A percentile compares a stretch with the other conserved stretches of the same genome.
Conservation (phyloP, 495 filamentous ascomycete species). For the Echria macrotheca region DNA sequence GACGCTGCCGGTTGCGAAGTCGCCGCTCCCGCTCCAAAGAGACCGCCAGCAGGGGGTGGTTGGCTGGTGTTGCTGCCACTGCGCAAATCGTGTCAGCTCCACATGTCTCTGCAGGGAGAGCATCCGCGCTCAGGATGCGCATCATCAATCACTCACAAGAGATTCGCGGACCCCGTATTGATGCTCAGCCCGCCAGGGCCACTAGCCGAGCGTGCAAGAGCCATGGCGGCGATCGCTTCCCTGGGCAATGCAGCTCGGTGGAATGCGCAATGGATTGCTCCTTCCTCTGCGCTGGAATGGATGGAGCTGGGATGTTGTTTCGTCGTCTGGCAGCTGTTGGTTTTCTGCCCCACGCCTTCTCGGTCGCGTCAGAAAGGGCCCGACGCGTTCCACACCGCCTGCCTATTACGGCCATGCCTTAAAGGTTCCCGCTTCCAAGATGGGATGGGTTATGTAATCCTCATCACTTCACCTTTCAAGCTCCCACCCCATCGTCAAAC, state of each 20-base stretch:
- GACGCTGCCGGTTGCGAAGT: constrained; percentile 29
- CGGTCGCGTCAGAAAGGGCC: constrained; percentile 3
- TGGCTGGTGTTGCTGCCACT: constrained; percentile 39
- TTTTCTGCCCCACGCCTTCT: constrained; percentile 17
- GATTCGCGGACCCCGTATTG: constrained; percentile 69
- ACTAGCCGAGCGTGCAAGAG: constrained; percentile 56
- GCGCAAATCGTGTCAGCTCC: constrained; percentile 7
- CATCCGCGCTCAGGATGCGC: too few species aligned
- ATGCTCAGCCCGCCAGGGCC: constrained; percentile 66
- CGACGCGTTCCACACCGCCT: constrained; percentile 24
- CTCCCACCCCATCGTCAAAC: background rate
- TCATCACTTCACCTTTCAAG: constrained; percentile 19
- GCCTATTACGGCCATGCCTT: too few species aligned
- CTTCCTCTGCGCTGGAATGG: background rate
- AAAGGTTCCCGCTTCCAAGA: too few species aligned
- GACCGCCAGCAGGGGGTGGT: constrained; percentile 38
- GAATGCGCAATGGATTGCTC: constrained; percentile 5
- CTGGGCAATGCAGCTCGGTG: constrained; percentile 1
- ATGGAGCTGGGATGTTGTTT: constrained; percentile 13
- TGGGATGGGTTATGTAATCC: constrained; percentile 29
- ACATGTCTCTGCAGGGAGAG: too few species aligned
- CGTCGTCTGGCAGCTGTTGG: background rate
- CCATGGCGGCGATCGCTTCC: constrained; percentile 29
- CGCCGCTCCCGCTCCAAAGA: constrained; percentile 43
- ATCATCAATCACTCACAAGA: constrained; percentile 54